phyloP scores from a whole-genome alignment of 2,329 filamentous ascomycete species.

The Arthrobotrys megalospora region DNA sequence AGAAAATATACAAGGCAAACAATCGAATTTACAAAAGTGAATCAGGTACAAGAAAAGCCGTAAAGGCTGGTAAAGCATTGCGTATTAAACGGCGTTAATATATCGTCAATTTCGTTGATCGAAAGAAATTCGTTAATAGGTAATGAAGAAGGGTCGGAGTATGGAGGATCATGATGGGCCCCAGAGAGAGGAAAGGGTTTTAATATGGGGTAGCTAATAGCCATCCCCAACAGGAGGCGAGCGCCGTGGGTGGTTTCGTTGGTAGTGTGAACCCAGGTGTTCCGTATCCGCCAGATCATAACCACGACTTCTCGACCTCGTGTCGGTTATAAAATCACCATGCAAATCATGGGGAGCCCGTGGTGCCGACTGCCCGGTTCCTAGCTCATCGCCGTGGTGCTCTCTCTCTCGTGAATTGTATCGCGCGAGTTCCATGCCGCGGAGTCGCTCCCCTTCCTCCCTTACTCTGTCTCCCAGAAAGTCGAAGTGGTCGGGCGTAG shows the following conservation, averaged over 20 bases:
- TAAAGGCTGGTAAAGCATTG: background rate
- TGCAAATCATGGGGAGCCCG: background rate
- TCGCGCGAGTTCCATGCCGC: background rate
- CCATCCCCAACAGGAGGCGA: conserved; percentile 4
- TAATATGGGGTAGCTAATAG: background rate
- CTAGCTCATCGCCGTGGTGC: background rate
- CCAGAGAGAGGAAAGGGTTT: too few species aligned
- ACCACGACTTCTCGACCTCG: background rate
- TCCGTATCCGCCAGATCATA: background rate
- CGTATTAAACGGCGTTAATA: background rate
- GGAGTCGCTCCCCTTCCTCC: background rate
- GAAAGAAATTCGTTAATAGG: background rate
- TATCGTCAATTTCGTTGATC: background rate
- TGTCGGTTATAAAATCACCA: background rate
- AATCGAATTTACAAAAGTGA: background rate
- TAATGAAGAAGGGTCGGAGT: too few species aligned
- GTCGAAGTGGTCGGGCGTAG: background rate
- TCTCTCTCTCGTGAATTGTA: conserved; percentile 6
- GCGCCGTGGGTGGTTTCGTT: conserved; percentile 3
- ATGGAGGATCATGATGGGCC: too few species aligned
- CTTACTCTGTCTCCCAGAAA: background rate
- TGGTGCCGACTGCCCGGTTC: background rate
- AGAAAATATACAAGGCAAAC: background rate
- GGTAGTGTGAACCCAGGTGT: background rate
- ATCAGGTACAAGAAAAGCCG: conserved; percentile 6